Conservation (phyloP, 768 basidiomycete genomes). For the Rhodocollybia butyracea region DNA sequence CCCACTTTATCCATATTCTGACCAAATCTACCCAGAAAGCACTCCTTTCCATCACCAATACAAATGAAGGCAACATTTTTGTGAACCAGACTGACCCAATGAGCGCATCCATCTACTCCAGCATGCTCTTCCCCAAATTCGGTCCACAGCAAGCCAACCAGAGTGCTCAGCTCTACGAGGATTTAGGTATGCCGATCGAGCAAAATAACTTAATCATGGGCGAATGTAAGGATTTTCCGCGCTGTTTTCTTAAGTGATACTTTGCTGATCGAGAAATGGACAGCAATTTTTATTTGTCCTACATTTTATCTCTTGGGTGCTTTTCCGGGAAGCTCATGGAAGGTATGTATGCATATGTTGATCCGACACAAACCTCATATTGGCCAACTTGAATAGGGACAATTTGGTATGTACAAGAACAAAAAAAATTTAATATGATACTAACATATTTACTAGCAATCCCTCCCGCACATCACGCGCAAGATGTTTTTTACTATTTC, state of each 20-base stretch:
- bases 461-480: constrained; percentile 18
- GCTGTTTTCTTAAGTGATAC: background rate
- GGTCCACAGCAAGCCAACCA: constrained; percentile 8
- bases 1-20: too few species aligned
- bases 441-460: constrained; percentile 1
- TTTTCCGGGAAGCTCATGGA: constrained; percentile 27
- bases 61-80: constrained; percentile 29
- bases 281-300: constrained; percentile 35
- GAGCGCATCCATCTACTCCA: constrained; percentile 17
- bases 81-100: constrained; percentile 17
- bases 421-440: background rate
- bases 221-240: constrained; percentile 19
- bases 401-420: constrained; percentile 15
- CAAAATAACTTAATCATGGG: constrained; percentile 19
- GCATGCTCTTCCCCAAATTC: constrained; percentile 22
- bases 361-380: background rate
- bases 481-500: constrained; percentile 15
- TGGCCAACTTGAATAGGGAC: constrained; percentile 12
- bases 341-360: constrained; percentile 22
- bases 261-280: background rate
- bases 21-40: constrained; percentile 14
- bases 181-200: constrained; percentile 12
- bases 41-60: constrained; percentile 23
- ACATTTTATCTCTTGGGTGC: constrained; percentile 26
- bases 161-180: constrained; percentile 13